These are phyloP conservation scores for Scolecobasidium constrictum DNA, from an alignment of 2,329 filamentous ascomycete species.

Conservation along the genomic window DNA sequence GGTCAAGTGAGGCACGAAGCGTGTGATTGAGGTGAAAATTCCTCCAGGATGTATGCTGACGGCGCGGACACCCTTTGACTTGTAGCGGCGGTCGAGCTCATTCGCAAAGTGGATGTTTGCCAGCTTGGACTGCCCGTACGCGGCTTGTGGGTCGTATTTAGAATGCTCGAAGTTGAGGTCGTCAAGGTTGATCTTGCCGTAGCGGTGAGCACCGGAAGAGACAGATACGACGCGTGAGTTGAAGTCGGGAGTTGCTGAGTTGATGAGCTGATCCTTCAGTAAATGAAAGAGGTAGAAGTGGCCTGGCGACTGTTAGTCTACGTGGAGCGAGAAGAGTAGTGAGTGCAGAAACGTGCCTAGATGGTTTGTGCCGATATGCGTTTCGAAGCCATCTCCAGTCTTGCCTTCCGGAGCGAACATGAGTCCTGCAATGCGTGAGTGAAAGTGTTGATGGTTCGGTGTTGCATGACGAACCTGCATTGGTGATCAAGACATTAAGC, in stretches of 20 bases:
- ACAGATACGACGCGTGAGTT: conserved; percentile 37
- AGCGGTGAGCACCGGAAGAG: conserved; percentile 31
- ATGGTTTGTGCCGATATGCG: conserved; percentile 43
- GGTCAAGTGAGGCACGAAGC: too few relatives aligned
- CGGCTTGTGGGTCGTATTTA: conserved; percentile 23
- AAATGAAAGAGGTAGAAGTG: conserved; percentile 45
- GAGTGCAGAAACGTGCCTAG: too few relatives aligned
- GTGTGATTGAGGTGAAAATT: conserved; percentile 19
- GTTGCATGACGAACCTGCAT: too few relatives aligned
- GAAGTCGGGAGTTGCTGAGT: conserved; percentile 26
- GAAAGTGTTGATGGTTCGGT: conserved; percentile 11
- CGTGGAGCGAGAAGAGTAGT: too few relatives aligned
- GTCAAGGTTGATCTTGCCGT: conserved; percentile 21
- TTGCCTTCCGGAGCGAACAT: conserved; percentile 16
- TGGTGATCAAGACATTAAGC: conserved; percentile 9
- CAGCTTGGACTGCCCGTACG: conserved; percentile 40
- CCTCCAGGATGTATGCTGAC: conserved; percentile 37
- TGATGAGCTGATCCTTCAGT: conserved; percentile 33
- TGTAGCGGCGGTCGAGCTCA: conserved; percentile 40
- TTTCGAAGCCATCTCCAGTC: conserved; percentile 33
- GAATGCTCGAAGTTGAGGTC: conserved; percentile 29
- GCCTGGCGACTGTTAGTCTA: too few relatives aligned
- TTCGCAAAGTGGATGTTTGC: conserved; percentile 42
- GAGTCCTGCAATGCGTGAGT: too few relatives aligned
- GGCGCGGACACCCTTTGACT: conserved; percentile 31